A percentile compares a stretch with the other conserved stretches of the same genome.
Conservation (phyloP, 805 yeast species). For the Candida ficus region DNA sequence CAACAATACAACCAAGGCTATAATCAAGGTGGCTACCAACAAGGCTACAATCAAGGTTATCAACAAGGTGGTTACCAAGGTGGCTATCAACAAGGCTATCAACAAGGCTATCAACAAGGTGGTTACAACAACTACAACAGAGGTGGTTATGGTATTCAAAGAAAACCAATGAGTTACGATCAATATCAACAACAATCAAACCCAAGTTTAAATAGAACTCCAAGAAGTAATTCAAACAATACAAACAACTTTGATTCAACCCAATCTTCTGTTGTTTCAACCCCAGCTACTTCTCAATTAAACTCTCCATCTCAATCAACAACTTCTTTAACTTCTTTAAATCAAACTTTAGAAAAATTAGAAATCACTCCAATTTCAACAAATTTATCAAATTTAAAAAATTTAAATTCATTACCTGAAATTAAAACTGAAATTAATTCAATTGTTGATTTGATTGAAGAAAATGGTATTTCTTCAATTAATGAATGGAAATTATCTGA, state of each 20-base stretch:
- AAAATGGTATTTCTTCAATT: constrained; percentile 42
- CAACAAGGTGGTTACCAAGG: constrained; percentile 2
- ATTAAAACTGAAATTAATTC: constrained; percentile 28
- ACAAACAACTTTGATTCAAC: constrained; percentile 6
- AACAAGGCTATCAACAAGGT: constrained; percentile 7
- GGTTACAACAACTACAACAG: constrained; percentile 2
- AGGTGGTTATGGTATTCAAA: constrained; percentile 15
- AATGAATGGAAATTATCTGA: constrained; percentile 63
- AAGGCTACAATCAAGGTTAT: background rate
- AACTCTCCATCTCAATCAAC: constrained; percentile 51
- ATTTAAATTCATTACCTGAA: constrained; percentile 30
- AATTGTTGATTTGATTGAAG: constrained; percentile 43
- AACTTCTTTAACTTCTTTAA: constrained; percentile 67
- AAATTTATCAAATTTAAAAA: constrained; percentile 45
- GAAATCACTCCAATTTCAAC: constrained; percentile 63
- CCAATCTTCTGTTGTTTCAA: constrained; percentile 17
- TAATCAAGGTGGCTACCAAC: background rate
- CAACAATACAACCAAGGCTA: constrained; percentile 6
- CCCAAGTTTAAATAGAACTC: constrained; percentile 10
- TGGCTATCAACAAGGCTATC: constrained; percentile 1
- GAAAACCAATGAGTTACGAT: constrained; percentile 22
- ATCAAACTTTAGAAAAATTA: constrained; percentile 63
- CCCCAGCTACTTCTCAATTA: constrained; percentile 22
- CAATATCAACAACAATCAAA: constrained; percentile 19
- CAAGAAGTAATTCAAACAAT: constrained; percentile 14